A percentile compares a stretch with the other conserved stretches of the same genome.
Evolutionary conservation across 2,329 filamentous ascomycete genomes (phyloP).

Genomic region (Kalaharituber pfeilii): DNA sequence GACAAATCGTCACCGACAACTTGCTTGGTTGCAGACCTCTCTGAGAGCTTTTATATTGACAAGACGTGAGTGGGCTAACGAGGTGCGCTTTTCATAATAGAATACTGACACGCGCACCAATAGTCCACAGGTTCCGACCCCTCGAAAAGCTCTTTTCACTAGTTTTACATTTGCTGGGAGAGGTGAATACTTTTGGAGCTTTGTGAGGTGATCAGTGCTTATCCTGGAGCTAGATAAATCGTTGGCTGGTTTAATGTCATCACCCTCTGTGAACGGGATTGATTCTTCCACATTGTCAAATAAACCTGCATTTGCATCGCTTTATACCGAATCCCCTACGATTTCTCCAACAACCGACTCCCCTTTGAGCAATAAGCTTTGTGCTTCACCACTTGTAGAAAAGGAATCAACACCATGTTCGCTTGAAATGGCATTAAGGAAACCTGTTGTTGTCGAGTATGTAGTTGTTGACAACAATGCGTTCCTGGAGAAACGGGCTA

Average conservation of each 20-base stretch:
- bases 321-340: slow-evolving; percentile 1
- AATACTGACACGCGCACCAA: neutral
- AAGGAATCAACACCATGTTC: too few relatives aligned
- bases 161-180: slow-evolving; percentile 39
- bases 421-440: too few relatives aligned
- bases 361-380: slow-evolving; percentile 33
- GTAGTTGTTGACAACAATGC: neutral
- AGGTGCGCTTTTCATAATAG: neutral
- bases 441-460: neutral
- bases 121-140: slow-evolving; percentile 69
- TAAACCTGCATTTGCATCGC: slow-evolving; percentile 46
- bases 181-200: slow-evolving; percentile 30
- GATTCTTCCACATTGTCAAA: slow-evolving; percentile 86
- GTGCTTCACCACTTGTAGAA: slow-evolving; percentile 40
- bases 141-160: slow-evolving; percentile 69
- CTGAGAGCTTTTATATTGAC: slow-evolving; percentile 92
- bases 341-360: slow-evolving; percentile 22
- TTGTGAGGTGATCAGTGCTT: neutral
- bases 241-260: slow-evolving; percentile 1
- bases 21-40: slow-evolving; percentile 81
- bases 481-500: neutral
- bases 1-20: slow-evolving; percentile 78
- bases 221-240: neutral
- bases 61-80: slow-evolving; percentile 55
- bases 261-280: slow-evolving; percentile 36